Evolutionary conservation across 2,329 filamentous ascomycete genomes (phyloP).

Genomic region (Diaporthe amygdali): DNA sequence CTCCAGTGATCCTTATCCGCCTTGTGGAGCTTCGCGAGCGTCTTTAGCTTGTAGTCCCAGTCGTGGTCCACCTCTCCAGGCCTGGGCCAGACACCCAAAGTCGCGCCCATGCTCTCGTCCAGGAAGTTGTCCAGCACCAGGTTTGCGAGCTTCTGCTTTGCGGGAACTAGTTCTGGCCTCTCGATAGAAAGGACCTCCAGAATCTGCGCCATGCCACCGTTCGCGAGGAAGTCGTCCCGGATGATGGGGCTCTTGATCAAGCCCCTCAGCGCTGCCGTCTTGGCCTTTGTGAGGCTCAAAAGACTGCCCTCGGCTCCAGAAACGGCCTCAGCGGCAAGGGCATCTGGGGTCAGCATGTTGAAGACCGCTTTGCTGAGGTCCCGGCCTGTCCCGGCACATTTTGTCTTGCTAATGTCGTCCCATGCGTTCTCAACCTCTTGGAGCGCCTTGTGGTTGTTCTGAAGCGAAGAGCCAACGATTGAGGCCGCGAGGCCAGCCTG

Average conservation of each 20-base stretch:
- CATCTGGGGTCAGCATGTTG: conserved; percentile 38
- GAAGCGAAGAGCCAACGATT: conserved; percentile 62
- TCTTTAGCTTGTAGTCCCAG: conserved; percentile 61
- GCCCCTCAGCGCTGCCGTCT: conserved; percentile 58
- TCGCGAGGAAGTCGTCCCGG: conserved; percentile 59
- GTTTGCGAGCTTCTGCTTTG: conserved; percentile 60
- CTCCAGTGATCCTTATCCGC: conserved; percentile 51
- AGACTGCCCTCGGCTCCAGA: conserved; percentile 25
- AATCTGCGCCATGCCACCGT: conserved; percentile 58
- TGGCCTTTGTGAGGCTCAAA: conserved; percentile 36
- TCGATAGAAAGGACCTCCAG: conserved; percentile 56
- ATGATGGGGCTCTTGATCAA: conserved; percentile 60
- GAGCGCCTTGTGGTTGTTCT: conserved; percentile 70
- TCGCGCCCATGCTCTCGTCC: conserved; percentile 68
- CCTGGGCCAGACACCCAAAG: conserved; percentile 61
- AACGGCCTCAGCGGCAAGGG: conserved; percentile 24
- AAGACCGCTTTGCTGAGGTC: conserved; percentile 47
- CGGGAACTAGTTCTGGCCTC: conserved; percentile 53
- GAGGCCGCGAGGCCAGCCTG: conserved; percentile 56
- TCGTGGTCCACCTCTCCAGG: conserved; percentile 46
- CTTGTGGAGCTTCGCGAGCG: conserved; percentile 43
- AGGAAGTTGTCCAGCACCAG: conserved; percentile 70
- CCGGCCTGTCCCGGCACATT: conserved; percentile 38
- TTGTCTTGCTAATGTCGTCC: conserved; percentile 43
- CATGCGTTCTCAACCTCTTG: conserved; percentile 55